Evolutionary conservation across 306 rosid genomes (phyloP).

Genomic region (Neltuma alba): DNA sequence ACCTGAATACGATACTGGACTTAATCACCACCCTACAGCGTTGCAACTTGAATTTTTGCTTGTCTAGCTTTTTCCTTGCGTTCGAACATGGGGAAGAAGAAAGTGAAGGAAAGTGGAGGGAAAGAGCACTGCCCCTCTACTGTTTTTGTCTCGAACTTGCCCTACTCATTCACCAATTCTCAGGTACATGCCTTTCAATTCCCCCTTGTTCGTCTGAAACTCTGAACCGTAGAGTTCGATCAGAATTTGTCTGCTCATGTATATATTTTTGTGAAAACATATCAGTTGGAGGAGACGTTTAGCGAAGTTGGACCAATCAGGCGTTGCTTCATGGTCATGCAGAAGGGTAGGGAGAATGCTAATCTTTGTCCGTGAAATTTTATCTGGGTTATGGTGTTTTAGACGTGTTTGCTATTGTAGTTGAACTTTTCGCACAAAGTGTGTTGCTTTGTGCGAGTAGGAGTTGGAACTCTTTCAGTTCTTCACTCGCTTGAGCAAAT

Average conservation of each 20-base stretch:
- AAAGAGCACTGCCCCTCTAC: conserved; percentile 55
- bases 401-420: background rate
- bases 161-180: conserved; percentile 74
- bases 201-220: background rate
- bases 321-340: conserved; percentile 85
- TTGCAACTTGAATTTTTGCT: background rate
- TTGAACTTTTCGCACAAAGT: background rate
- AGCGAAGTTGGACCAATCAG: conserved; percentile 88
- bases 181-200: conserved; percentile 49
- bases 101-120: conserved; percentile 50
- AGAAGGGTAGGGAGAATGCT: conserved; percentile 57
- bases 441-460: background rate
- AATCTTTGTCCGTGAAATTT: background rate
- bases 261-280: background rate
- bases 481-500: background rate
- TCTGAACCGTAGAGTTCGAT: background rate
- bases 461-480: background rate
- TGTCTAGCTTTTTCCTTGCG: background rate
- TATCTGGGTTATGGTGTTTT: background rate
- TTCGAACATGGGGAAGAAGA: conserved; percentile 70
- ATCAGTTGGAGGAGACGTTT: conserved; percentile 85
- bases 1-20: background rate
- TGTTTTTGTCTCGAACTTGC: conserved; percentile 74
- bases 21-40: background rate
- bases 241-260: background rate